These are phyloP conservation scores for Bruguiera parviflora DNA, from an alignment of 345 rosid species.

Conservation along the genomic window DNA sequence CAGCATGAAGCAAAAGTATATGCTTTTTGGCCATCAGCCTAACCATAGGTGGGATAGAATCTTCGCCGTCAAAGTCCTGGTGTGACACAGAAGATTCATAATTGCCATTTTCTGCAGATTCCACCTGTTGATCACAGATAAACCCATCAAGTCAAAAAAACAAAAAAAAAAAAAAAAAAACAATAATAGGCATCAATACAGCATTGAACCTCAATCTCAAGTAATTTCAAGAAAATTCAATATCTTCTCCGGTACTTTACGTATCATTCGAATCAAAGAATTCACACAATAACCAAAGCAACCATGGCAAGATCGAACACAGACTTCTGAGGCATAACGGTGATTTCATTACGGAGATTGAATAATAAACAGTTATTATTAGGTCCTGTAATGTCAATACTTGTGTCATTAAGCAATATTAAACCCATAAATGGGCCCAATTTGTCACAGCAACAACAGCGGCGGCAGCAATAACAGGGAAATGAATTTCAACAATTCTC, in stretches of 20 bases:
- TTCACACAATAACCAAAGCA: not conserved
- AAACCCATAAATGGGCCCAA: no score
- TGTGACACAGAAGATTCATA: slow-evolving; percentile 21
- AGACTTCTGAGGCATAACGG: not conserved
- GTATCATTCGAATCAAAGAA: not conserved
- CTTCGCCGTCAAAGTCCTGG: slow-evolving; percentile 18
- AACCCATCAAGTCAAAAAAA: slow-evolving; percentile 21
- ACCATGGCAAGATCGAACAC: not conserved
- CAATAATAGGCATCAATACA: slow-evolving; percentile 4
- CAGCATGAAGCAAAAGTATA: slow-evolving; percentile 93
- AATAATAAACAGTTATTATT: no score
- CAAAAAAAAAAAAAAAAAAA: not conserved
- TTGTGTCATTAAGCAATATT: no score
- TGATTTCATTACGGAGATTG: no score
- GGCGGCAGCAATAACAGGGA: not conserved
- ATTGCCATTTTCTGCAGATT: slow-evolving; percentile 27
- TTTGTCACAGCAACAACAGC: no score
- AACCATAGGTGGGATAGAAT: slow-evolving; percentile 30
- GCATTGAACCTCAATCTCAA: slow-evolving; percentile 4
- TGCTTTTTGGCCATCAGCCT: slow-evolving; percentile 60
- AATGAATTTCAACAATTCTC: not conserved
- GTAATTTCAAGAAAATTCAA: not conserved
- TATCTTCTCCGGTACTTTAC: no score
- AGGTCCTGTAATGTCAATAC: no score
- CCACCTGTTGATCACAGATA: slow-evolving; percentile 44